Conservation (phyloP, 495 filamentous ascomycete species). For the Daldinia decipiens region DNA sequence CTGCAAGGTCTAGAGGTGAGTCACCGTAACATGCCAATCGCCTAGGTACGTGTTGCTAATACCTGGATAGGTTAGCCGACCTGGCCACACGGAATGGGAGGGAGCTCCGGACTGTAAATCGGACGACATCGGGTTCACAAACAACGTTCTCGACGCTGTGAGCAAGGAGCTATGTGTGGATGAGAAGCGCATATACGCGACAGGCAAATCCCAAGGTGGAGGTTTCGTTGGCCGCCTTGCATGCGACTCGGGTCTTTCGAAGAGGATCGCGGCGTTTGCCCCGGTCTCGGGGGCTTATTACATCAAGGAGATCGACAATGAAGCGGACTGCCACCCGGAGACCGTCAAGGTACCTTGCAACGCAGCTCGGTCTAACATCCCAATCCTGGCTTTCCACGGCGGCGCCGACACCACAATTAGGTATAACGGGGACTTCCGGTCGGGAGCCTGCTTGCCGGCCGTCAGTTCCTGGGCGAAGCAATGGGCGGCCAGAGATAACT, state of each 20-base stretch:
- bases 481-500: conserved; percentile 54
- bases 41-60: conserved; percentile 51
- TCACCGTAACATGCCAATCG: conserved; percentile 21
- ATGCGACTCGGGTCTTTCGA: conserved; percentile 56
- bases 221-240: conserved; percentile 65
- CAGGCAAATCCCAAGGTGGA: conserved; percentile 70
- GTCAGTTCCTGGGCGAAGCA: conserved; percentile 53
- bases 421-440: conserved; percentile 49
- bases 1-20: conserved; percentile 57
- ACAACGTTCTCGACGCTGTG: conserved; percentile 60
- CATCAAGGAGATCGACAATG: conserved; percentile 34
- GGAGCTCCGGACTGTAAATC: conserved; percentile 43
- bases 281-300: conserved; percentile 60
- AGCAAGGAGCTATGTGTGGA: conserved; percentile 62
- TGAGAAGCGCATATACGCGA: conserved; percentile 61
- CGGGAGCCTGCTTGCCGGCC: conserved; percentile 49
- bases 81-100: conserved; percentile 46
- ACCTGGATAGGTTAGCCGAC: conserved; percentile 48
- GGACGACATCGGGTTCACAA: conserved; percentile 48
- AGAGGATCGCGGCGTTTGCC: conserved; percentile 59
- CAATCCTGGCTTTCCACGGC: conserved; percentile 64
- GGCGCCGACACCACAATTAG: conserved; percentile 52
- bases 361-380: conserved; percentile 50
- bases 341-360: conserved; percentile 49
- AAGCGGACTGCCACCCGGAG: conserved; percentile 38